Evolutionary conservation across 1,139 yeast genomes (phyloP).

Genomic region (Kazachstania sp.): DNA sequence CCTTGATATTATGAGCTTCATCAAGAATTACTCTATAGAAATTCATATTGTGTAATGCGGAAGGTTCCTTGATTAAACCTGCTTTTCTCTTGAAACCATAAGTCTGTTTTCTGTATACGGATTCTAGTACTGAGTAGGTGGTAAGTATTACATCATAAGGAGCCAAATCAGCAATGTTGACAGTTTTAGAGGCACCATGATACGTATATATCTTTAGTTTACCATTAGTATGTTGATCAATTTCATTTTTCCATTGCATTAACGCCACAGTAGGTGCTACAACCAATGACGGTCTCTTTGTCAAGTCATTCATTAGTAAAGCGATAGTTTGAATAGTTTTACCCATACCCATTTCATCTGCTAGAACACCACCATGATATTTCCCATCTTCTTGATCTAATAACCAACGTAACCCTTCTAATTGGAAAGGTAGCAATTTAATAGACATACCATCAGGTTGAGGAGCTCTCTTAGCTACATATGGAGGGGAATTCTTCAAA

Average conservation of each 20-base stretch:
- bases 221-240: conserved; percentile 39
- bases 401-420: conserved; percentile 80
- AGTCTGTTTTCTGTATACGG: conserved; percentile 74
- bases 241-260: conserved; percentile 77
- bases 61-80: conserved; percentile 36
- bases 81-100: conserved; percentile 50
- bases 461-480: conserved; percentile 49
- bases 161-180: conserved; percentile 40
- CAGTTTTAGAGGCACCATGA: conserved; percentile 77
- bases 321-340: conserved; percentile 81
- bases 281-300: conserved; percentile 53
- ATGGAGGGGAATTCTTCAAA: conserved; percentile 42
- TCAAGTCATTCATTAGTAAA: conserved; percentile 44
- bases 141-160: conserved; percentile 67
- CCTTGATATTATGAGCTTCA: conserved; percentile 87
- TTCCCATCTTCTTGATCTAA: conserved; percentile 53
- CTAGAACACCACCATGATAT: conserved; percentile 69
- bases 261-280: conserved; percentile 80
- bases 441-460: conserved; percentile 70
- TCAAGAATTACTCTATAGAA: conserved; percentile 72
- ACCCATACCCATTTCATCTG: conserved; percentile 94
- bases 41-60: conserved; percentile 40
- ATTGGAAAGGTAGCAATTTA: conserved; percentile 70
- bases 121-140: conserved; percentile 72
- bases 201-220: conserved; percentile 49